Evolutionary conservation across 2,329 filamentous ascomycete genomes (phyloP).

Genomic region (Fusarium decemcellulare): DNA sequence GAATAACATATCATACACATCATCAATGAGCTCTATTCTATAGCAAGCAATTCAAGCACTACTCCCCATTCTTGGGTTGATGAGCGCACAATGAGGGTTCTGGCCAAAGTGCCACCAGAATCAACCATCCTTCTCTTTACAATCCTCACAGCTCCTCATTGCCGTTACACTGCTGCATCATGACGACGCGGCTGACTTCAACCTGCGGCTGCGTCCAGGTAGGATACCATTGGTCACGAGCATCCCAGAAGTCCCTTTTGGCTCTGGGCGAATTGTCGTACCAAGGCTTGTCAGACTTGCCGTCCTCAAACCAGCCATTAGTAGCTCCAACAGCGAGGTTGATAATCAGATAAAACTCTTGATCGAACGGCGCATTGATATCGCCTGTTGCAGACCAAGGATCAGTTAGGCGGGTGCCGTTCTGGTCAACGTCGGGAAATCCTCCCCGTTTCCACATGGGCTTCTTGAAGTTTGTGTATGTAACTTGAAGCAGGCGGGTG

Average conservation of each 20-base stretch:
- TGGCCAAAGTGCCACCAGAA: neutral
- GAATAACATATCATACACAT: too few relatives aligned
- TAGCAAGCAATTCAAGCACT: neutral
- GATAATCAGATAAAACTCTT: conserved; percentile 81
- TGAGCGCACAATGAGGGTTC: too few relatives aligned
- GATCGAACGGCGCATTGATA: conserved; percentile 79
- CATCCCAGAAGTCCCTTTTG: conserved; percentile 83
- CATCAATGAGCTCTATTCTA: neutral
- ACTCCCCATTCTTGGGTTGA: neutral
- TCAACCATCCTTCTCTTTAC: neutral
- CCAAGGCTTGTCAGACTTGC: conserved; percentile 82
- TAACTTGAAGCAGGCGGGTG: conserved; percentile 82
- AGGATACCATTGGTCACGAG: conserved; percentile 74
- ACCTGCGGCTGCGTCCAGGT: conserved; percentile 80
- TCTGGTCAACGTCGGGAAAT: conserved; percentile 74
- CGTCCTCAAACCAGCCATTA: conserved; percentile 88
- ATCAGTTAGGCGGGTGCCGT: conserved; percentile 75
- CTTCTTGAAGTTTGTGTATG: conserved; percentile 81
- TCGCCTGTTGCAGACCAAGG: conserved; percentile 74
- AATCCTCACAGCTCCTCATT: conserved; percentile 62
- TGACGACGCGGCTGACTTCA: conserved; percentile 78
- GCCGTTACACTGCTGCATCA: conserved; percentile 79
- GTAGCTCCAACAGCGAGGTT: conserved; percentile 83
- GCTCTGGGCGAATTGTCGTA: conserved; percentile 77
- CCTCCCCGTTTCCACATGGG: conserved; percentile 78